Conservation (phyloP, 495 filamentous ascomycete species). For the Penicillium cinerascens region DNA sequence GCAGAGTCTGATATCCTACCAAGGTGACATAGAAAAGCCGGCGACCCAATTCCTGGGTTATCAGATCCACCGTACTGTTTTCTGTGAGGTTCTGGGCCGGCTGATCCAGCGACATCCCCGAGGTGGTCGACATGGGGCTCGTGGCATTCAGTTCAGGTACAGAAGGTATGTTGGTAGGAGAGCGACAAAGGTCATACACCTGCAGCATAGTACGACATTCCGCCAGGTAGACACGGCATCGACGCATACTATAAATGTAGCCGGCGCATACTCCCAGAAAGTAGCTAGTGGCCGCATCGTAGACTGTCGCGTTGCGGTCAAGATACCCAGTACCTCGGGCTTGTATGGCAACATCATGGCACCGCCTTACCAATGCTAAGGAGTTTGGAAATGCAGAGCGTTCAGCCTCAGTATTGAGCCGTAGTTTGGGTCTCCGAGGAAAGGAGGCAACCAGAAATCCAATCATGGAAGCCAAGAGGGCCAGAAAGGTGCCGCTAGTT, state of each 20-base stretch:
- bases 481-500: slow-evolving; percentile 64
- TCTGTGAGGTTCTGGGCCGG: slow-evolving; percentile 16
- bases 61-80: slow-evolving; percentile 50
- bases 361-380: slow-evolving; percentile 67
- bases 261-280: slow-evolving; percentile 68
- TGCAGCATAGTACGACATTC: slow-evolving; percentile 71
- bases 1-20: slow-evolving; percentile 57
- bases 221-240: slow-evolving; percentile 64
- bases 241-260: slow-evolving; percentile 65
- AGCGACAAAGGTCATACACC: slow-evolving; percentile 59
- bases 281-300: slow-evolving; percentile 85
- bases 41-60: slow-evolving; percentile 73
- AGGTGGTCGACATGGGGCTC: slow-evolving; percentile 30
- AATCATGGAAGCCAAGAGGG: slow-evolving; percentile 79
- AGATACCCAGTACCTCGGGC: slow-evolving; percentile 69
- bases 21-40: slow-evolving; percentile 78
- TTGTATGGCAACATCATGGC: slow-evolving; percentile 66
- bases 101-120: slow-evolving; percentile 20
- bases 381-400: slow-evolving; percentile 56
- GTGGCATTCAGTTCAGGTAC: slow-evolving; percentile 11
- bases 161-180: slow-evolving; percentile 27
- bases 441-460: slow-evolving; percentile 74
- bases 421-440: slow-evolving; percentile 68
- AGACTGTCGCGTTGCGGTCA: slow-evolving; percentile 62
- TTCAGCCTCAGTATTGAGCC: slow-evolving; percentile 59